Evolutionary conservation across 2,329 filamentous ascomycete genomes (phyloP).

Genomic region (Erysiphe neolycopersici): DNA sequence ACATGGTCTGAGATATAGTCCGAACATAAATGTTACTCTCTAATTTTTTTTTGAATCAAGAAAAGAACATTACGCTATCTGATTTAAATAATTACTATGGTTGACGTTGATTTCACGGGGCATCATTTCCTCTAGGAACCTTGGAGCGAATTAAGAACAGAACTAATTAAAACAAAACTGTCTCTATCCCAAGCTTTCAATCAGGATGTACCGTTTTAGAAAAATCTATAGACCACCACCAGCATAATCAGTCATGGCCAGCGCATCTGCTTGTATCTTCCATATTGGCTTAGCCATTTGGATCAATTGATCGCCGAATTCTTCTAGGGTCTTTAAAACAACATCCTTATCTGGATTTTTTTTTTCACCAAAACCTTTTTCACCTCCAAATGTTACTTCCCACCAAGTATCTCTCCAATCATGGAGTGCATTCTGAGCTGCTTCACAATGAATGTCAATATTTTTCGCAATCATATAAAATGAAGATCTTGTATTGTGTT

Average conservation of each 20-base stretch:
- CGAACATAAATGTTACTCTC: too few species aligned
- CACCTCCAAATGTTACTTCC: constrained; percentile 5
- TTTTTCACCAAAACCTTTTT: constrained; percentile 1
- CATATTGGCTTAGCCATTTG: constrained; percentile 2
- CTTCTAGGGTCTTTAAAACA: constrained; percentile 1
- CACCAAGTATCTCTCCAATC: constrained; percentile 6
- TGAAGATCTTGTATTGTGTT: constrained; percentile 5
- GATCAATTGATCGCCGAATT: constrained; percentile 2
- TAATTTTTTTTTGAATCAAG: too few species aligned
- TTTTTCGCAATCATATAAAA: constrained; percentile 11
- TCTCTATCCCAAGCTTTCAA: too few species aligned
- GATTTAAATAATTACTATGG: too few species aligned
- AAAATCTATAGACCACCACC: neutral
- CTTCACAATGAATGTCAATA: constrained; percentile 1
- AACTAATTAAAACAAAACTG: too few species aligned
- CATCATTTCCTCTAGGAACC: too few species aligned
- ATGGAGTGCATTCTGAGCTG: constrained; percentile 1
- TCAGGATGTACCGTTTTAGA: too few species aligned
- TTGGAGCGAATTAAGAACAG: too few species aligned
- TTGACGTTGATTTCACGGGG: too few species aligned
- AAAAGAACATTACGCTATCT: too few species aligned
- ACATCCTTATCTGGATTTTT: constrained; percentile 1
- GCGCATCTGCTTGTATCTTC: constrained; percentile 3
- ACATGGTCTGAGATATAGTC: too few species aligned
- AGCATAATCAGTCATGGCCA: neutral